A percentile compares a stretch with the other conserved stretches of the same genome.
Evolutionary conservation across 148 eudicot species (phyloP).

Genomic region (Rheum nobile): DNA sequence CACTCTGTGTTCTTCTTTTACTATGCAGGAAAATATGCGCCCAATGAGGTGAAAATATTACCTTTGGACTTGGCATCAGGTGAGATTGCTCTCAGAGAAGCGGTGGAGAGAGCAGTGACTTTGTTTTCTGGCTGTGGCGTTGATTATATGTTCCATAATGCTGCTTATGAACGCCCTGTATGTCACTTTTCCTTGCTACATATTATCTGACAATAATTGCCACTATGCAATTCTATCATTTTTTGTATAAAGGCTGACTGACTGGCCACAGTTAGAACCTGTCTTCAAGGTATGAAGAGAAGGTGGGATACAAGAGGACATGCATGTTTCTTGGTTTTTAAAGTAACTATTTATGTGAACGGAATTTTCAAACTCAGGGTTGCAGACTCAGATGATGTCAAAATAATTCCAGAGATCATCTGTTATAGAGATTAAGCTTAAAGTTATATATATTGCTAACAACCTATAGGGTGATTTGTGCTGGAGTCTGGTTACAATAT

Average conservation of each 20-base stretch:
- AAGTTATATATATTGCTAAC: not conserved
- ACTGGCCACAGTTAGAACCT: not conserved
- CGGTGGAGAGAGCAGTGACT: slow-evolving; percentile 66
- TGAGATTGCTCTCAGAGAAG: slow-evolving; percentile 56
- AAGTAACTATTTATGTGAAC: not conserved
- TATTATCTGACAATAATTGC: not conserved
- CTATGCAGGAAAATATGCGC: slow-evolving; percentile 71
- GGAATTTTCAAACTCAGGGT: not conserved
- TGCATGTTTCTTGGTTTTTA: not conserved
- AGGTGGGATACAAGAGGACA: not conserved
- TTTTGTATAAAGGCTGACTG: not conserved
- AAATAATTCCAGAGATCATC: not conserved
- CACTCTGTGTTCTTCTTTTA: not conserved
- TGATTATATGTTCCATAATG: slow-evolving; percentile 87
- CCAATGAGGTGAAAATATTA: slow-evolving; percentile 61
- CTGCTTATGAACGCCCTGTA: slow-evolving; percentile 96
- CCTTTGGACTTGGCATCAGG: slow-evolving; percentile 85
- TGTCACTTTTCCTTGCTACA: slow-evolving; percentile 17
- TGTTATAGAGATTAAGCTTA: not conserved
- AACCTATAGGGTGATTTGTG: not conserved
- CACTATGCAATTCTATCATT: not conserved
- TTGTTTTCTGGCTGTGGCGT: slow-evolving; percentile 64
- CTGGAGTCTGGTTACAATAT: not conserved
- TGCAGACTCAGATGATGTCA: not conserved
- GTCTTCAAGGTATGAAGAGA: not conserved